Evolutionary conservation across 805 yeast species (phyloP).

Genomic region (Wickerhamomyces pijperi): DNA sequence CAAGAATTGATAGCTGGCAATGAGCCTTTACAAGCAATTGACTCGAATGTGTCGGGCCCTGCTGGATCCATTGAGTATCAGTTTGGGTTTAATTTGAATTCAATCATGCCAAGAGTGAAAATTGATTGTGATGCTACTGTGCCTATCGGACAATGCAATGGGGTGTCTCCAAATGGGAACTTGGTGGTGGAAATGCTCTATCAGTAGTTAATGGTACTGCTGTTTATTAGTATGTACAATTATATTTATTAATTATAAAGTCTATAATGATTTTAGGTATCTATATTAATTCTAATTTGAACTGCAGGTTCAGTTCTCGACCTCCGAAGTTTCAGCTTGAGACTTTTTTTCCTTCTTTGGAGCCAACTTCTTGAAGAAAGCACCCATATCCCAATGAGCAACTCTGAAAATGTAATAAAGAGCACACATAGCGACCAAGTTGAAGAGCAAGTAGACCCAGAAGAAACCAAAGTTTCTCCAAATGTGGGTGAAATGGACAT

Average conservation of each 20-base stretch:
- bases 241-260: no score
- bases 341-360: no score
- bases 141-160: conserved; percentile 29
- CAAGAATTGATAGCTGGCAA: conserved; percentile 14
- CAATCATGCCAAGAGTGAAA: conserved; percentile 47
- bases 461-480: conserved; percentile 62
- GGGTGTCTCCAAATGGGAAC: conserved; percentile 56
- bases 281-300: no score
- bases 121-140: conserved; percentile 21
- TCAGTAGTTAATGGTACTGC: no score
- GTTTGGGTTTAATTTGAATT: conserved; percentile 37
- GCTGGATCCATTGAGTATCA: conserved; percentile 22
- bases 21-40: not conserved
- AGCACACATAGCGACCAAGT: conserved; percentile 12
- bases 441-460: conserved; percentile 40
- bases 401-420: not conserved
- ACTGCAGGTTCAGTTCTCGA: no score
- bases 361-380: not conserved
- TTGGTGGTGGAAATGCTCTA: conserved; percentile 34
- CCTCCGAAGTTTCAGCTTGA: no score
- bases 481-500: conserved; percentile 10
- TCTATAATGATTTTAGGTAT: no score
- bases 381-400: not conserved
- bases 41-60: not conserved
- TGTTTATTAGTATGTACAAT: no score